Evolutionary conservation across 331 rosid genomes (phyloP), one percentile per base, ranked within the genome.

Genomic region (Stylosanthes scabra): DNA sequence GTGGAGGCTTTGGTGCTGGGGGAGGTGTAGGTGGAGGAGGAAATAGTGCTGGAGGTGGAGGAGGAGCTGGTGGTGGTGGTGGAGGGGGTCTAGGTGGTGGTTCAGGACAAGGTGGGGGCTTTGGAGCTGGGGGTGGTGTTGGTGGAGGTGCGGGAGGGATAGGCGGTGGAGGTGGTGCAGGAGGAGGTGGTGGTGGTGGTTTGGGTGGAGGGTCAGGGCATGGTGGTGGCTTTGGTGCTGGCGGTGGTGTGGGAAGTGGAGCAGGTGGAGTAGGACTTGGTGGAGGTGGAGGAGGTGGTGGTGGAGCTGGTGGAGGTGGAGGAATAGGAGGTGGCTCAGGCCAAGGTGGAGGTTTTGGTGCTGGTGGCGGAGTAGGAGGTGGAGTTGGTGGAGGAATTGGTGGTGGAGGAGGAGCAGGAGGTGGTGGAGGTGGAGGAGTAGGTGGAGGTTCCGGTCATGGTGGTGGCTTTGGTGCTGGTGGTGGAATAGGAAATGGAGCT

Each of bases 211-310:
- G 89, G 0, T 71, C 86, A 4, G 86, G 86, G 0, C 81, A 64
- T 0, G 90, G 92, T 5, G 85, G 80, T 20, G 91, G 91, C 0
- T 82, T 76, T 76, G 91, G 91, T 3, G 85, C 65, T 1, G 88
- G 92, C 0, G 88, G 85, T 1, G 93, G 93, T 3, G 66, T 70
- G 0, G 88, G 91, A 8, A 77, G 88, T 29, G 86, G 81, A 0
- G 81, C 72, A n/a, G 86, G 86, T 3, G 88, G 82, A 0, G 84
- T 69, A 0, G 90, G 76, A 0, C 88, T 80, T 0, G 87, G 84
- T 0, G 7, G 85, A 14, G 72, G 59, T 0, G 92, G 87, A 1
- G 78, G 82, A 0, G 78, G 82, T 3, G 80, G 81, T 0, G 86
- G 87, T 0, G 62, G 78, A 0, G 86, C 82, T 0, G n/a, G 51